These are phyloP conservation scores for Galerina marginata DNA, from an alignment of 768 basidiomycete species.

Conservation along the genomic window DNA sequence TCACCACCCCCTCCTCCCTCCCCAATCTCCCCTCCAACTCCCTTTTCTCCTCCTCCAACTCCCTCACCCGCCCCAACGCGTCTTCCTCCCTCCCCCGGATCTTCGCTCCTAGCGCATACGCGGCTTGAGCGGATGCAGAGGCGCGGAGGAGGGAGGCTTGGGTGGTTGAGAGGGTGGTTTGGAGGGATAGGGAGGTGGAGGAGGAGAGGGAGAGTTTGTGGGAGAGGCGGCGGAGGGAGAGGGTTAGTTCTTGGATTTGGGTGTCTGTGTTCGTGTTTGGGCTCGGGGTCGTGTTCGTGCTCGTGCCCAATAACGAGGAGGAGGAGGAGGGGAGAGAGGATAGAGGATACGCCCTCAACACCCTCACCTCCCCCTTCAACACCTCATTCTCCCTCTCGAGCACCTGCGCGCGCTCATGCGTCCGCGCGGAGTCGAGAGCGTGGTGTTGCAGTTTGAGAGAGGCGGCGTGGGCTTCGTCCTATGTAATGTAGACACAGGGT, in stretches of 20 bases:
- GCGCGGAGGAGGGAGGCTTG: conserved; percentile 41
- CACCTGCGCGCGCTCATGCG: conserved; percentile 48
- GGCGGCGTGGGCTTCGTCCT: conserved; percentile 76
- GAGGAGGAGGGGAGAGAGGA: conserved; percentile 44
- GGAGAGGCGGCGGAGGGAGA: conserved; percentile 69
- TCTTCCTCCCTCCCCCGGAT: conserved; percentile 64
- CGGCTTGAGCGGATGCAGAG: conserved; percentile 45
- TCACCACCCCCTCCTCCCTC: conserved; percentile 68
- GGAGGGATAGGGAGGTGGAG: conserved; percentile 52
- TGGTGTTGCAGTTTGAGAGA: conserved; percentile 71
- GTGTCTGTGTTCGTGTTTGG: conserved; percentile 21
- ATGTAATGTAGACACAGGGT: background rate
- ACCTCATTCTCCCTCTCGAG: conserved; percentile 66
- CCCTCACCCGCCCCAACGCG: conserved; percentile 50
- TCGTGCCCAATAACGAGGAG: background rate
- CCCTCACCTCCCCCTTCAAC: conserved; percentile 57
- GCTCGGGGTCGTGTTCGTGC: too few species aligned
- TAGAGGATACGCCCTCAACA: conserved; percentile 56
- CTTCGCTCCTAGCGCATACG: conserved; percentile 59
- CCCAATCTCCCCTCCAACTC: conserved; percentile 58
- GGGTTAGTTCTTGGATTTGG: conserved; percentile 59
- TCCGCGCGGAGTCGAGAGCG: conserved; percentile 56
- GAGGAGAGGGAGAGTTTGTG: conserved; percentile 73
- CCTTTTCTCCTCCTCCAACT: conserved; percentile 49
- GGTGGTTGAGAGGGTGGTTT: conserved; percentile 48